Base-by-base conservation (phyloP, 306 rosid genomes). In the Corylus heterophylla region DNA sequence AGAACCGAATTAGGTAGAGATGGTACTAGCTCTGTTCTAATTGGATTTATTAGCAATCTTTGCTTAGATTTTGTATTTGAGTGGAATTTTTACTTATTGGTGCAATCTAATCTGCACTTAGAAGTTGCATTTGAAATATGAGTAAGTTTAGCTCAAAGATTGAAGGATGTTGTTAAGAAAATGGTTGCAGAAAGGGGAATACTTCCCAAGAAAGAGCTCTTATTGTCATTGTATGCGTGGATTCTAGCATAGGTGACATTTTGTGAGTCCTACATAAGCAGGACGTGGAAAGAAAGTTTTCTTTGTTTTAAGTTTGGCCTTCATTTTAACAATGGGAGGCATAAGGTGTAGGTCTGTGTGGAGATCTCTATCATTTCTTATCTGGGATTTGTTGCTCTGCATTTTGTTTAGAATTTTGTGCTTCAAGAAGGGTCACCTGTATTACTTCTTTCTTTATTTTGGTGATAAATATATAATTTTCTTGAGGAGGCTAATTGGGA, bases 71-170 rank as follows among this genome's bases (percentile, higher is more conserved):
- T 67, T 67, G 45, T 12, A 7, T 49, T 55, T 55, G 27, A 55
- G 62, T 0, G 37, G 37, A 27, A 25, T 12, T 12, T 59, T 59
- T 2, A 59, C 66, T 9, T 1, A 5, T 20, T 9, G 31, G 14
- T 59, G 31, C 66, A 11, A 59, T 59, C 66, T 3, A 59, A 59
- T 25, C 6, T 22, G 25, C 16, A 58, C 66, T 59, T 2, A 1
- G 66, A 59, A 25, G 8, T 20, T 25, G 16, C 25, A 12, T 58
- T 25, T 0, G 12, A 58, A 42, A 58, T 9, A 58, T 22, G 1
- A 58, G 64, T 20, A 58, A 56, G 63, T 56, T 56, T 56, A 56
- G 63, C 64, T 58, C 64, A 58, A 58, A 58, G 13, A 20, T 58
- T 58, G 64, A 58, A 25, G 35, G 64, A 58, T 49, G 52, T 58